Evolutionary conservation across 1,139 yeast species (phyloP).

Genomic region (Torulaspora pretoriensis): DNA sequence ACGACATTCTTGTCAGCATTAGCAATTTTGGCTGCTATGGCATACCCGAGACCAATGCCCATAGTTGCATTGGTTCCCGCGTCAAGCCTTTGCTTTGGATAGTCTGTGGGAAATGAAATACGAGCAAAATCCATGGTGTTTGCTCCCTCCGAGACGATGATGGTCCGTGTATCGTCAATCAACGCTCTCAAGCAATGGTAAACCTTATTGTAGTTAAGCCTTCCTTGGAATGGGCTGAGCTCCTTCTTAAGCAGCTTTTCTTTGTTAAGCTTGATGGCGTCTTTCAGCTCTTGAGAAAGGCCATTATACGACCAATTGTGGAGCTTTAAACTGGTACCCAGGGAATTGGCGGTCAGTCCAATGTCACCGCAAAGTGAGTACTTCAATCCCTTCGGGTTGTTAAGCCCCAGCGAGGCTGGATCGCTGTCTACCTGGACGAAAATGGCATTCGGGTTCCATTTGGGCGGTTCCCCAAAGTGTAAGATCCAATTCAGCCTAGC

Average conservation of each 20-base stretch:
- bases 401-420: slow-evolving; percentile 51
- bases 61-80: slow-evolving; percentile 72
- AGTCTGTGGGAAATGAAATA: slow-evolving; percentile 50
- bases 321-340: slow-evolving; percentile 24
- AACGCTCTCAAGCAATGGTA: slow-evolving; percentile 46
- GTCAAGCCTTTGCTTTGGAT: slow-evolving; percentile 53
- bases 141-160: slow-evolving; percentile 60
- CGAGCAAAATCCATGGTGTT: slow-evolving; percentile 68
- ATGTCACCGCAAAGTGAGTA: slow-evolving; percentile 45
- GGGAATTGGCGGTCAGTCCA: slow-evolving; percentile 39
- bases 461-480: slow-evolving; percentile 56
- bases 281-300: slow-evolving; percentile 33
- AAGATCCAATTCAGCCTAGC: slow-evolving; percentile 66
- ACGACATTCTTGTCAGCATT: slow-evolving; percentile 45
- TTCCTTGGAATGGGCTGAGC: slow-evolving; percentile 18
- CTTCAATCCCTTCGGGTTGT: slow-evolving; percentile 20
- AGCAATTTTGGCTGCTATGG: slow-evolving; percentile 54
- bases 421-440: slow-evolving; percentile 54
- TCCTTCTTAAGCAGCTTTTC: slow-evolving; percentile 37
- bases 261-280: slow-evolving; percentile 40
- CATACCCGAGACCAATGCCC: slow-evolving; percentile 67
- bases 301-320: slow-evolving; percentile 17
- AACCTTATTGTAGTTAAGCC: slow-evolving; percentile 48
- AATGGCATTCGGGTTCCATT: slow-evolving; percentile 43
- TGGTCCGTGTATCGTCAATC: slow-evolving; percentile 37